Evolutionary conservation across 2,329 filamentous ascomycete species (phyloP).

Genomic region (Hypoxylon sp.): DNA sequence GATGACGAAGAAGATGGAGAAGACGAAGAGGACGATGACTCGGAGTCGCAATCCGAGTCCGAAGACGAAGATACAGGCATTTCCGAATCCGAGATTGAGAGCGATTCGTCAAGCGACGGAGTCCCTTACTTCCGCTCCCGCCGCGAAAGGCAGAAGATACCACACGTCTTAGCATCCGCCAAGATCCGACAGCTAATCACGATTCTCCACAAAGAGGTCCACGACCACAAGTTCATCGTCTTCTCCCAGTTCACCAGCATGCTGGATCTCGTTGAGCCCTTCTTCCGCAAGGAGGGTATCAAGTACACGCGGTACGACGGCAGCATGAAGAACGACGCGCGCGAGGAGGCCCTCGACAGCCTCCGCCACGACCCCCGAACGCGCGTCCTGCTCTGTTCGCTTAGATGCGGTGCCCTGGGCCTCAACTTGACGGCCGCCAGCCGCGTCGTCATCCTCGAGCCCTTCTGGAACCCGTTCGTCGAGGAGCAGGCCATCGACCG

Average conservation of each 20-base stretch:
- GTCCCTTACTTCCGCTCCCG: conserved; percentile 50
- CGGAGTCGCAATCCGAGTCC: conserved; percentile 45
- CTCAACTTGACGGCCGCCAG: conserved; percentile 95
- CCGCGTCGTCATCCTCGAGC: conserved; percentile 93
- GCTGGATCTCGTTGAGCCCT: conserved; percentile 95
- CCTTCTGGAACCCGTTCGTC: conserved; percentile 99
- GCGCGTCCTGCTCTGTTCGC: conserved; percentile 88
- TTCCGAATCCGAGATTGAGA: conserved; percentile 57
- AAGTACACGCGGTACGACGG: conserved; percentile 93
- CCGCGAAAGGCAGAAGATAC: conserved; percentile 59
- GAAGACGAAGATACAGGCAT: conserved; percentile 50
- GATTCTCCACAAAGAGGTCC: conserved; percentile 82
- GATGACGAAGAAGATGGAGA: conserved; percentile 10
- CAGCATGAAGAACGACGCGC: conserved; percentile 91
- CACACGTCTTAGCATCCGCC: conserved; percentile 77
- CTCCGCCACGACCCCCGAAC: conserved; percentile 81
- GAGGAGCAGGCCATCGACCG: conserved; percentile 99
- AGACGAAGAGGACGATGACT: conserved; percentile 44
- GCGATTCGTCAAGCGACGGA: conserved; percentile 58
- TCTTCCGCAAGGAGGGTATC: conserved; percentile 80
- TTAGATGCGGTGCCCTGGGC: conserved; percentile 93
- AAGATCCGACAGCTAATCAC: conserved; percentile 90
- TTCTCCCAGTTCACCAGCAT: conserved; percentile 99
- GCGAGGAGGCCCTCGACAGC: conserved; percentile 84
- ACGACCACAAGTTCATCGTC: conserved; percentile 94